phyloP scores from a whole-genome alignment of 129 eudicot genomes.

The Flaveria sonorensis region DNA sequence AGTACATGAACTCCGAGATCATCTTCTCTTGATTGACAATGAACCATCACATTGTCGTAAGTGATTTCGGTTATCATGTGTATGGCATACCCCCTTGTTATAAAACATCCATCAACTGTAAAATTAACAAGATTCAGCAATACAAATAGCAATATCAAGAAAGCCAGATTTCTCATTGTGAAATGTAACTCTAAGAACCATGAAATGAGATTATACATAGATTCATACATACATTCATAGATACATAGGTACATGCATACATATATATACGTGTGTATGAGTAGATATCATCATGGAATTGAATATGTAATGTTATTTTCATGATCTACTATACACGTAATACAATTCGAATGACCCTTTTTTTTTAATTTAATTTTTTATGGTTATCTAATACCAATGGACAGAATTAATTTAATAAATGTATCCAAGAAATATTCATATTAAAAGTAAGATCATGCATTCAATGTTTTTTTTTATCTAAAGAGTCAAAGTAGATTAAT shows the following conservation, averaged over 20 bases:
- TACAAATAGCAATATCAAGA: neutral
- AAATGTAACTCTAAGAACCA: neutral
- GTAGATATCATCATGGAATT: constrained; percentile 4
- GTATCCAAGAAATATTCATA: neutral
- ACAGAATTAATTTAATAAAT: neutral
- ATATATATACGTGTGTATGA: neutral
- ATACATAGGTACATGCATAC: neutral
- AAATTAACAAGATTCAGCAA: neutral
- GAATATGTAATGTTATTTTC: neutral
- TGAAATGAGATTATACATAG: neutral
- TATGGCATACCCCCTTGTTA: constrained; percentile 19
- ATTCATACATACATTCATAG: neutral
- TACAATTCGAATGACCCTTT: constrained; percentile 4
- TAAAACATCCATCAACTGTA: constrained; percentile 7
- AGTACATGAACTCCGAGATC: constrained; percentile 34
- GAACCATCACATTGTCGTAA: constrained; percentile 33
- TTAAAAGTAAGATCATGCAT: neutral
- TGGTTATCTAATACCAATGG: neutral
- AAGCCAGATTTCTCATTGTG: constrained; percentile 21
- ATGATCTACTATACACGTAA: constrained; percentile 11
- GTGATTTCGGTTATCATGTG: constrained; percentile 25
- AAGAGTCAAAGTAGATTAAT: neutral
- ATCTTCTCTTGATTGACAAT: constrained; percentile 26
- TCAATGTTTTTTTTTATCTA: neutral
- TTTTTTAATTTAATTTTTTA: neutral